Conservation (phyloP, 73 alveolate genomes). For the Uronychia binucleata region DNA sequence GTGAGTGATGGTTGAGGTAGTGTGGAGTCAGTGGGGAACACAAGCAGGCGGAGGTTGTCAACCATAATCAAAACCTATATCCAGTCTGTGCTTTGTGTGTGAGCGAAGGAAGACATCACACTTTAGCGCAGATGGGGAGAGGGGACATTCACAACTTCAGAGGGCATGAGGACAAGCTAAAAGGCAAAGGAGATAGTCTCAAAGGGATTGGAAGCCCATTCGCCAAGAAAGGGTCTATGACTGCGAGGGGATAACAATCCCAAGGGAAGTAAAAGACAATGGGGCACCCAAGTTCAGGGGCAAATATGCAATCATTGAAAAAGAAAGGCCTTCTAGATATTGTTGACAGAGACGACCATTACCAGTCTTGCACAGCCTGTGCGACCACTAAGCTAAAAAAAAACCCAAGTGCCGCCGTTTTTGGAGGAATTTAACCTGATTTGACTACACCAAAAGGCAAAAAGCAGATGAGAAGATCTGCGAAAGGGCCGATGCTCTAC, state of each 20-base stretch:
- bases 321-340: conserved; percentile 46
- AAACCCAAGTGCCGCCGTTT: background rate
- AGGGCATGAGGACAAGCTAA: background rate
- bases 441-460: background rate
- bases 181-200: background rate
- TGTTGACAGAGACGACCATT: conserved; percentile 49
- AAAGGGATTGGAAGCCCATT: background rate
- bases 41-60: conserved; percentile 34
- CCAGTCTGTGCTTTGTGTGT: conserved; percentile 22
- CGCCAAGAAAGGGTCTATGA: background rate
- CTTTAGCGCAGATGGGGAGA: background rate
- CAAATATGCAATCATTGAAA: background rate
- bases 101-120: conserved; percentile 4
- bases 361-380: conserved; percentile 49
- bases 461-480: background rate
- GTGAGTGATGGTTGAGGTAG: too few relatives aligned
- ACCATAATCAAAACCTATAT: background rate
- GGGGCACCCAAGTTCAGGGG: too few relatives aligned
- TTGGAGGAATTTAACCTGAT: background rate
- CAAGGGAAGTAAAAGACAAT: too few relatives aligned
- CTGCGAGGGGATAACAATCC: too few relatives aligned
- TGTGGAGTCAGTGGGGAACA: conserved; percentile 9
- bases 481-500: background rate
- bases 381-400: conserved; percentile 10
- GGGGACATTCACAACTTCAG: too few relatives aligned